These are phyloP conservation scores for Coemansia sp. DNA, from an alignment of 192 early-diverging fungal genomes.

Conservation along the genomic window DNA sequence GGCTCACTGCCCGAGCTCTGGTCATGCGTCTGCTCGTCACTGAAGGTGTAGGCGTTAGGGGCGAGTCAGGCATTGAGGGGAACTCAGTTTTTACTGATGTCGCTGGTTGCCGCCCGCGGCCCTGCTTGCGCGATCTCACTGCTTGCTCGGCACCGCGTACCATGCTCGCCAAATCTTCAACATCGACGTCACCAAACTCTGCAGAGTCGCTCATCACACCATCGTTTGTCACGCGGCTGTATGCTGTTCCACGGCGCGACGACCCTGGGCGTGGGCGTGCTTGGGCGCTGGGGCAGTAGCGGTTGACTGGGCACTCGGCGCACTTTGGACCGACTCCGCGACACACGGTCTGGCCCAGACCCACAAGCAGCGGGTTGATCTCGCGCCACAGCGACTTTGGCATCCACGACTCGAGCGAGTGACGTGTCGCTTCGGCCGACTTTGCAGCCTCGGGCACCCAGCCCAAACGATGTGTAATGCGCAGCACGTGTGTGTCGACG, in stretches of 20 bases:
- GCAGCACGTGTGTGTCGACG: conserved; percentile 93
- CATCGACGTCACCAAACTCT: conserved; percentile 41
- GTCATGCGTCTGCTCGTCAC: not conserved
- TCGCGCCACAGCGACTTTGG: conserved; percentile 79
- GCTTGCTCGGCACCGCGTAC: conserved; percentile 48
- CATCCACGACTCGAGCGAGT: conserved; percentile 75
- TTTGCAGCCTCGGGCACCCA: conserved; percentile 77
- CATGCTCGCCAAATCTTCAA: conserved; percentile 51
- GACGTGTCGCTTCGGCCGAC: conserved; percentile 79
- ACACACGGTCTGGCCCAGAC: conserved; percentile 87
- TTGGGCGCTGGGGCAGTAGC: conserved; percentile 61
- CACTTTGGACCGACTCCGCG: conserved; percentile 73
- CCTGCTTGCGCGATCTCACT: conserved; percentile 43
- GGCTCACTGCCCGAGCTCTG: conserved; percentile 4
- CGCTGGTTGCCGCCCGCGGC: conserved; percentile 25
- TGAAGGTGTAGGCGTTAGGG: not conserved
- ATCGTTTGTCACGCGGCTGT: conserved; percentile 20
- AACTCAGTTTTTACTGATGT: conserved; percentile 7
- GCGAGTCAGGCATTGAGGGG: conserved; percentile 41
- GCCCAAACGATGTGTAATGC: conserved; percentile 83
- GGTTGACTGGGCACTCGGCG: conserved; percentile 72
- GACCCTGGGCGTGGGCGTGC: conserved; percentile 3
- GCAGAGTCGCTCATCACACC: conserved; percentile 26
- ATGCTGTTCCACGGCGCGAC: conserved; percentile 4
- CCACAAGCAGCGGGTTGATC: conserved; percentile 88